Conservation (phyloP, 2,329 filamentous ascomycete species). For the Sarocladium oryzae region DNA sequence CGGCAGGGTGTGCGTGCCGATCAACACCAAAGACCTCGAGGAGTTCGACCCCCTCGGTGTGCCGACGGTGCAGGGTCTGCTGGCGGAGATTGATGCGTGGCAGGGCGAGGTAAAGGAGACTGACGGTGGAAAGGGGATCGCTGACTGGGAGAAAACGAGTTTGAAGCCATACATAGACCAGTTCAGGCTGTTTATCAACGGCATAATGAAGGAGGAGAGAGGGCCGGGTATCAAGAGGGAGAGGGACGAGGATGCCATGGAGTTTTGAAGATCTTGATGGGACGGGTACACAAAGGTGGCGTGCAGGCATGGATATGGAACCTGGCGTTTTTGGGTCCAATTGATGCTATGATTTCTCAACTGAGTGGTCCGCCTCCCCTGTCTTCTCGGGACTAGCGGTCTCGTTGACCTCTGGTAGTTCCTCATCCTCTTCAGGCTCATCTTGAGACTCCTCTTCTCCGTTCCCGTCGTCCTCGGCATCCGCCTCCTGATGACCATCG, state of each 20-base stretch:
- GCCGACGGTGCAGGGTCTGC: conserved; percentile 78
- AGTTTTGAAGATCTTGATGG: conserved; percentile 35
- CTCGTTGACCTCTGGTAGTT: no score
- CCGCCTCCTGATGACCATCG: conserved; percentile 17
- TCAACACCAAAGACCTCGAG: conserved; percentile 67
- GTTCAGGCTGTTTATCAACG: conserved; percentile 75
- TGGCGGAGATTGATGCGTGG: conserved; percentile 84
- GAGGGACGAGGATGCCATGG: conserved; percentile 45
- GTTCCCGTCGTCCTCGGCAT: conserved; percentile 21
- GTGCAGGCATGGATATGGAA: background rate
- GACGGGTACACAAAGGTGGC: background rate
- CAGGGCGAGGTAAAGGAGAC: conserved; percentile 41
- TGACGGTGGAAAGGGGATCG: conserved; percentile 35
- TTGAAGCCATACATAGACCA: conserved; percentile 88
- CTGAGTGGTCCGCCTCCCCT: conserved; percentile 10
- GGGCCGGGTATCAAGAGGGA: conserved; percentile 50
- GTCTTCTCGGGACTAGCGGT: background rate
- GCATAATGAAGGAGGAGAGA: conserved; percentile 69
- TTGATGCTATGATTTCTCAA: conserved; percentile 8
- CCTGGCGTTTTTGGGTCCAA: background rate
- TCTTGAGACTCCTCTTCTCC: no score
- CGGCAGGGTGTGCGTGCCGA: conserved; percentile 90
- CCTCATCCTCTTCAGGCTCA: no score
- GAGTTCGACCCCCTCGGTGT: conserved; percentile 81
- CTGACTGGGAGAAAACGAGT: conserved; percentile 96